phyloP scores from a whole-genome alignment of 2,329 filamentous ascomycete species.

The Botrytis tulipae region DNA sequence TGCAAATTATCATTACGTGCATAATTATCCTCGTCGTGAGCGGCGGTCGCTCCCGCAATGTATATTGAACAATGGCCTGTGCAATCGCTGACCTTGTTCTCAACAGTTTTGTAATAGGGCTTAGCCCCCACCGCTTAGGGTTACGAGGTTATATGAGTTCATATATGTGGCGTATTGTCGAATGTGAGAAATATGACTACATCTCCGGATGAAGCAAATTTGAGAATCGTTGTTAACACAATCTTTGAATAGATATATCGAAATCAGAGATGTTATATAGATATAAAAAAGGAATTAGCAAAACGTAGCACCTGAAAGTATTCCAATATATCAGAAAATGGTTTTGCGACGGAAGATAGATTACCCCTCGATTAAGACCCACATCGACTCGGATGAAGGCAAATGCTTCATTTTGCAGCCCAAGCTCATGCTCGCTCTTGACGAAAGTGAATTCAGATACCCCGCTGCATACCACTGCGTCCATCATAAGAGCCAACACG shows the following conservation, averaged over 20 bases:
- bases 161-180: background rate
- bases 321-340: background rate
- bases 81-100: background rate
- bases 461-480: background rate
- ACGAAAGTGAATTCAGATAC: background rate
- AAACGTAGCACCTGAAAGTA: background rate
- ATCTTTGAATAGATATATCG: no score
- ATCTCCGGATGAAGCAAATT: background rate
- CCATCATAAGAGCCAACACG: background rate
- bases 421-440: background rate
- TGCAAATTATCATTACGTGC: background rate
- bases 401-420: background rate
- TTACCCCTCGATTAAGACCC: background rate
- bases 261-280: background rate
- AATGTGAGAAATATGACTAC: background rate
- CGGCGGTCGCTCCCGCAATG: no score
- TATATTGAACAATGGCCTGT: background rate
- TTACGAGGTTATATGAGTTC: background rate
- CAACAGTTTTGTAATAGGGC: background rate
- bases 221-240: background rate
- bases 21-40: background rate
- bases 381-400: background rate
- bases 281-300: background rate
- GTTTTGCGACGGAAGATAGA: background rate
- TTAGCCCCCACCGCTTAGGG: background rate